Conservation (phyloP, 768 basidiomycete species). For the Neoboletus subvelutipes region DNA sequence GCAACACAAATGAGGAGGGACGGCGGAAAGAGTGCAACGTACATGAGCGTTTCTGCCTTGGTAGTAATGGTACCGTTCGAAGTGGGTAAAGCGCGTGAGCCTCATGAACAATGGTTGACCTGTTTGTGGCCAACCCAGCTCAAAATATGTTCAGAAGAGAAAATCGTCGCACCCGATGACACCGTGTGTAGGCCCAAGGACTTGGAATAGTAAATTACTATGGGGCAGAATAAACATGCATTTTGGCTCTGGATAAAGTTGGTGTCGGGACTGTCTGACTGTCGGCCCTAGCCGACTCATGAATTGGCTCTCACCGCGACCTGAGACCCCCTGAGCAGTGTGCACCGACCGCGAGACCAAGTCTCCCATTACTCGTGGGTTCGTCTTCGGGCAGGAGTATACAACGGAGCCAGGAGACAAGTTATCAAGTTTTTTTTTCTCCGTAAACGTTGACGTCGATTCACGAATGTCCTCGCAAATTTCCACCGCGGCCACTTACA, state of each 20-base stretch:
- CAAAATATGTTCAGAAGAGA: background rate
- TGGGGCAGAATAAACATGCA: background rate
- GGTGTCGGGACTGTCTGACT: no score
- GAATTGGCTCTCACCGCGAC: background rate
- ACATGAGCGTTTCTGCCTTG: background rate
- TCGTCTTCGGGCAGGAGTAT: background rate
- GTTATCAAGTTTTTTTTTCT: background rate
- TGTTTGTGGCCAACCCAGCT: background rate
- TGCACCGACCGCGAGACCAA: background rate
- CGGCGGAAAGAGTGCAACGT: background rate
- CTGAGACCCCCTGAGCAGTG: no score
- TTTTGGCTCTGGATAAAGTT: background rate
- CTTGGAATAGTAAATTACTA: background rate
- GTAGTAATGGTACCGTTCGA: no score
- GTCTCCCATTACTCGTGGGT: background rate
- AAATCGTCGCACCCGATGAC: background rate
- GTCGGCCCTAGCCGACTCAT: background rate
- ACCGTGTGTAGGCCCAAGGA: no score
- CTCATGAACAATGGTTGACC: background rate
- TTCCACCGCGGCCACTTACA: conserved; percentile 16
- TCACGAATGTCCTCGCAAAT: conserved; percentile 16
- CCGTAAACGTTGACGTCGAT: background rate
- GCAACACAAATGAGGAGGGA: background rate
- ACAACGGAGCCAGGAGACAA: background rate
- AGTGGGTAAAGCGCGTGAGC: background rate